Percentiles rank a stretch among this genome's conserved stretches.
Conservation (phyloP, 805 yeast species). For the Kluyveromyces dobzhanskii region DNA sequence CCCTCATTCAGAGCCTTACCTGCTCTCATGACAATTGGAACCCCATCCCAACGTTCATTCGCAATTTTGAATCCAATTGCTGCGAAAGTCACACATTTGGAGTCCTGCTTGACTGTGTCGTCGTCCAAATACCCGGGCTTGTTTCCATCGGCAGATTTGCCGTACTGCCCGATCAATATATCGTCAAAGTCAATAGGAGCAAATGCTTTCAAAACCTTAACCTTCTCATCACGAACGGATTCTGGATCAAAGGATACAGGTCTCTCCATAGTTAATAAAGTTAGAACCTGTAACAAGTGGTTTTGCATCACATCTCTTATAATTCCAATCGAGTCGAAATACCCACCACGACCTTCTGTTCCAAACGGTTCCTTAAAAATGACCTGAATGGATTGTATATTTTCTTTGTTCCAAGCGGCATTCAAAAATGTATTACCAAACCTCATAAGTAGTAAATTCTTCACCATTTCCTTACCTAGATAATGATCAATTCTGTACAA, state of each 20-base stretch:
- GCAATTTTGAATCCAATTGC: constrained; percentile 70
- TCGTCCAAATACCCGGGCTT: constrained; percentile 92
- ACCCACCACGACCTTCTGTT: constrained; percentile 98
- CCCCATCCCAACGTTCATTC: constrained; percentile 98
- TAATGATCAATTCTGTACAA: constrained; percentile 95
- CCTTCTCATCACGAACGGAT: constrained; percentile 93
- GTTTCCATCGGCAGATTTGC: constrained; percentile 71
- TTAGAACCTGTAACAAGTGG: constrained; percentile 87
- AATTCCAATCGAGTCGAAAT: constrained; percentile 90
- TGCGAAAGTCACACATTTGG: constrained; percentile 89
- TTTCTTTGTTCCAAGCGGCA: constrained; percentile 83
- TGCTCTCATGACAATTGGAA: constrained; percentile 90
- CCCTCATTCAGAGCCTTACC: constrained; percentile 96
- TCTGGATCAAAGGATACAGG: constrained; percentile 90
- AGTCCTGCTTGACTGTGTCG: constrained; percentile 71
- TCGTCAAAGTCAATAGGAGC: constrained; percentile 57
- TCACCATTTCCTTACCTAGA: constrained; percentile 96
- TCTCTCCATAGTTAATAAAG: constrained; percentile 90
- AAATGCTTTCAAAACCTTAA: constrained; percentile 78
- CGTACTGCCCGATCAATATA: constrained; percentile 82
- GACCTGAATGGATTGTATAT: constrained; percentile 73
- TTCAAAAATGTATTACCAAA: constrained; percentile 84
- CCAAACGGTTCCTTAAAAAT: constrained; percentile 98
- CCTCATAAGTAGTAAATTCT: constrained; percentile 80
- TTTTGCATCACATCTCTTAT: constrained; percentile 98